Percentiles rank a stretch among this genome's conserved stretches.
Conservation (phyloP, 768 basidiomycete species). For the Gymnopilus dilepis region DNA sequence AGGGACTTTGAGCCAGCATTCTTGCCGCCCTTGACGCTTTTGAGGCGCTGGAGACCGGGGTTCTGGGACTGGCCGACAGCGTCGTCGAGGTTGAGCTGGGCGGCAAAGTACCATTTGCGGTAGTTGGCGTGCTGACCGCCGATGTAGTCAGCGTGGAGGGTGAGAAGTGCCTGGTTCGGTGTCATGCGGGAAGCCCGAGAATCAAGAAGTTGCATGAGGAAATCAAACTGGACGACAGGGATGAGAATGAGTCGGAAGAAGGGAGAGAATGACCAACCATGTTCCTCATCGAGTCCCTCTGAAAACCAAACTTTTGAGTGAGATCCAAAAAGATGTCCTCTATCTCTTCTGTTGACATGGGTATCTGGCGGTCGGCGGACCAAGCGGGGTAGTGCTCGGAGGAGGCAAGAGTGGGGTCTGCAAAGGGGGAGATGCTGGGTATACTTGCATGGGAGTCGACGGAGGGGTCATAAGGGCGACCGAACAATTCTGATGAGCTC, state of each 20-base stretch:
- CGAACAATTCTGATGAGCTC: slow-evolving; percentile 38
- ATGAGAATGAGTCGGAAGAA: slow-evolving; percentile 2
- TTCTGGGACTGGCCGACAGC: slow-evolving; percentile 96
- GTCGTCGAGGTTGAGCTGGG: slow-evolving; percentile 98
- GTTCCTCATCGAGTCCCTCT: slow-evolving; percentile 94
- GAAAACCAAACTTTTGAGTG: slow-evolving; percentile 98
- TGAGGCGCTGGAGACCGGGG: slow-evolving; percentile 88
- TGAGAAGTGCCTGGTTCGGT: slow-evolving; percentile 93
- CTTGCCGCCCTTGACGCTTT: slow-evolving; percentile 72
- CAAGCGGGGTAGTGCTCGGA: slow-evolving; percentile 92
- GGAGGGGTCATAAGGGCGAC: slow-evolving; percentile 59
- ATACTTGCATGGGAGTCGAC: slow-evolving; percentile 66
- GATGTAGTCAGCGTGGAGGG: slow-evolving; percentile 98
- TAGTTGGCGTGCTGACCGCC: slow-evolving; percentile 99
- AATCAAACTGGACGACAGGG: slow-evolving; percentile 74
- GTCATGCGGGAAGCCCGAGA: slow-evolving; percentile 98
- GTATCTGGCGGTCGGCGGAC: slow-evolving; percentile 91
- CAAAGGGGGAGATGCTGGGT: slow-evolving; percentile 63
- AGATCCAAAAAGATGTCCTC: slow-evolving; percentile 99
- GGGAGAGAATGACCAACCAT: slow-evolving; percentile 58
- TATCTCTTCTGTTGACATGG: slow-evolving; percentile 97
- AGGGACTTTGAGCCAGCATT: slow-evolving; percentile 74
- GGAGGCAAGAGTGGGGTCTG: slow-evolving; percentile 54
- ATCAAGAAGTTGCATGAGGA: slow-evolving; percentile 97
- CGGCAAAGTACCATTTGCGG: slow-evolving; percentile 99